Conservation (phyloP, 768 basidiomycete species). For the Tylopilus rubrobrunneus region DNA sequence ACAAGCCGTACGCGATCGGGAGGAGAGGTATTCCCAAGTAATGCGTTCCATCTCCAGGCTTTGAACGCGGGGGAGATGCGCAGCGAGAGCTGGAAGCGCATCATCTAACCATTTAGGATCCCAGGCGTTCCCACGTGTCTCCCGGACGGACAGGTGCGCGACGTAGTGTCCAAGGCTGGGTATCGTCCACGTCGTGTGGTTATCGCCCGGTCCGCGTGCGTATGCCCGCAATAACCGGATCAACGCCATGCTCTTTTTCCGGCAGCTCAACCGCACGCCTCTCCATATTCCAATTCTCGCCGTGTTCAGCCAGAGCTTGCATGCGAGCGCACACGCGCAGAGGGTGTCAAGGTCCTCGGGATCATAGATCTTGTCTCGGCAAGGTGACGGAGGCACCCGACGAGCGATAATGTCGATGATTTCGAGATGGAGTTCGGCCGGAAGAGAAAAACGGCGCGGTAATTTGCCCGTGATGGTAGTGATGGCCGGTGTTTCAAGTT, state of each 20-base stretch:
- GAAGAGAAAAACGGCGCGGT: slow-evolving; percentile 17
- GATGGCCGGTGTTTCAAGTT: background rate
- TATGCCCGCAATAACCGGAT: slow-evolving; percentile 19
- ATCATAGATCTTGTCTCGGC: slow-evolving; percentile 11
- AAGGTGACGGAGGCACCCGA: slow-evolving; percentile 10
- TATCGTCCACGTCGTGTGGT: slow-evolving; percentile 32
- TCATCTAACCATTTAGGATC: slow-evolving; percentile 33
- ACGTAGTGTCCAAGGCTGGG: slow-evolving; percentile 60
- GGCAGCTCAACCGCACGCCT: slow-evolving; percentile 15
- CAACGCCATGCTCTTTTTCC: slow-evolving; percentile 20
- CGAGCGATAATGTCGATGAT: slow-evolving; percentile 26
- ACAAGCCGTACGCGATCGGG: slow-evolving; percentile 23
- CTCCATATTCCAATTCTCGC: slow-evolving; percentile 25
- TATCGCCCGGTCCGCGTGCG: slow-evolving; percentile 19
- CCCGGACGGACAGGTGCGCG: slow-evolving; percentile 22
- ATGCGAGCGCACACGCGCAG: slow-evolving; percentile 27
- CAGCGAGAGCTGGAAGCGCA: slow-evolving; percentile 23
- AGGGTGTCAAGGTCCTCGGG: slow-evolving; percentile 19
- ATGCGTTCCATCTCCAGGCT: slow-evolving; percentile 28
- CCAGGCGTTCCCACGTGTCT: slow-evolving; percentile 30
- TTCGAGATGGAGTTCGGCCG: slow-evolving; percentile 29
- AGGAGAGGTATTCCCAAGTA: slow-evolving; percentile 32
- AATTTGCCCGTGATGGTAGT: slow-evolving; percentile 4
- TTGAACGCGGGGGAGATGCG: slow-evolving; percentile 17
- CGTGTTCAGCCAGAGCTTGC: slow-evolving; percentile 27